Percentiles rank a stretch among this genome's conserved stretches.
phyloP scores from a whole-genome alignment of 768 basidiomycete genomes.

The Suillus clintonianus region DNA sequence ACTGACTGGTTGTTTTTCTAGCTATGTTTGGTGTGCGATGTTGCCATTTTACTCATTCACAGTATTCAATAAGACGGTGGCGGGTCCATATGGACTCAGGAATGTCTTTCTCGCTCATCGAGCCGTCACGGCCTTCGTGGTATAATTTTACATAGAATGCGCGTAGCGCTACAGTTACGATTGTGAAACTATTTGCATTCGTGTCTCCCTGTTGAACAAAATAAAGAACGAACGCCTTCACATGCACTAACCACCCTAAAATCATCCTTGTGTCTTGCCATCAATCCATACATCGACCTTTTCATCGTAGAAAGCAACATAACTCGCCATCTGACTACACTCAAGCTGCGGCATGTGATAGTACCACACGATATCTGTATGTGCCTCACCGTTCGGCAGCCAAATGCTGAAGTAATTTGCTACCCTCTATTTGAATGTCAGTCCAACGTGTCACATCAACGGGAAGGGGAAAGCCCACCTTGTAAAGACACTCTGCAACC shows the following conservation, averaged over 20 bases:
- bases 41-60: too few species aligned
- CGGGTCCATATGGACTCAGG: too few species aligned
- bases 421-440: constrained; percentile 33
- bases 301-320: constrained; percentile 65
- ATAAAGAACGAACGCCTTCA: too few species aligned
- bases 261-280: constrained; percentile 45
- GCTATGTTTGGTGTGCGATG: not conserved
- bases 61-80: too few species aligned
- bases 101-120: too few species aligned
- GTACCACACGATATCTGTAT: constrained; percentile 63
- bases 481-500: constrained; percentile 60
- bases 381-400: constrained; percentile 42
- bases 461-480: constrained; percentile 38
- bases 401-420: constrained; percentile 58
- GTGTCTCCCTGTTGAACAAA: too few species aligned
- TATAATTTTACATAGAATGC: too few species aligned
- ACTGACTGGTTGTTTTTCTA: constrained; percentile 33
- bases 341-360: constrained; percentile 57
- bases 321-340: constrained; percentile 50
- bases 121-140: too few species aligned
- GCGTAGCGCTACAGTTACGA: too few species aligned
- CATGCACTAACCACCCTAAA: too few species aligned
- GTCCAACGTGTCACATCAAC: not conserved
- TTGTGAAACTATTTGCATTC: too few species aligned
- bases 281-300: constrained; percentile 69